These are phyloP conservation scores for Candida tibetensis DNA, from an alignment of 805 yeast species.

Conservation along the genomic window DNA sequence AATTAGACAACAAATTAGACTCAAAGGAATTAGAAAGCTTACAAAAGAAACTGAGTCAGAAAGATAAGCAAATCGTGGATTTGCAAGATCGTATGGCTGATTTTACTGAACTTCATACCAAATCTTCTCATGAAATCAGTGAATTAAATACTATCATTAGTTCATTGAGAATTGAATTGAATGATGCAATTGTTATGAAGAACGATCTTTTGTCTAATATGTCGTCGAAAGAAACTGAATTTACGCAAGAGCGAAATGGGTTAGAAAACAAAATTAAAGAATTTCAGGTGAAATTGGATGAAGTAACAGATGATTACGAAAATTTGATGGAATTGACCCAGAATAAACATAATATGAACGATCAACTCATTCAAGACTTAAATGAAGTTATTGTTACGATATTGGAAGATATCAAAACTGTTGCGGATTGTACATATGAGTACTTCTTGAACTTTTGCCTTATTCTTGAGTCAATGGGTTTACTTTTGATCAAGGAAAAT, in stretches of 20 bases:
- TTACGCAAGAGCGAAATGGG: conserved; percentile 48
- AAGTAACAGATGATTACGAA: conserved; percentile 39
- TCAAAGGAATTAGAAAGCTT: conserved; percentile 11
- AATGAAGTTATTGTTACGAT: conserved; percentile 18
- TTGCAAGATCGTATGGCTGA: conserved; percentile 12
- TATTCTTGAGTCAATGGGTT: conserved; percentile 72
- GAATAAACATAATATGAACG: conserved; percentile 21
- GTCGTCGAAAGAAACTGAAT: conserved; percentile 62
- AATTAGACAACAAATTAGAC: conserved; percentile 8
- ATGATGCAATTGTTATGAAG: conserved; percentile 42
- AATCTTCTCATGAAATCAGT: conserved; percentile 12
- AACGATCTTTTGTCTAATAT: conserved; percentile 65
- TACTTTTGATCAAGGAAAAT: conserved; percentile 49
- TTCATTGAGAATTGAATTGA: conserved; percentile 16
- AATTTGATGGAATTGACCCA: conserved; percentile 41
- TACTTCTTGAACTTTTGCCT: conserved; percentile 49
- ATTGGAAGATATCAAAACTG: conserved; percentile 12
- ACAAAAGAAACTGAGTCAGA: conserved; percentile 9
- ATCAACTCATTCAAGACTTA: conserved; percentile 27
- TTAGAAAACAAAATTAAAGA: conserved; percentile 50
- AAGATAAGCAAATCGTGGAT: conserved; percentile 14
- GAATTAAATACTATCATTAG: conserved; percentile 14
- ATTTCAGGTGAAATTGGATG: conserved; percentile 46
- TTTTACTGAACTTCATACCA: conserved; percentile 11
- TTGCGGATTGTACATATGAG: conserved; percentile 19